Evolutionary conservation across 805 yeast genomes (phyloP).

Genomic region (Kuraishia piskuri): DNA sequence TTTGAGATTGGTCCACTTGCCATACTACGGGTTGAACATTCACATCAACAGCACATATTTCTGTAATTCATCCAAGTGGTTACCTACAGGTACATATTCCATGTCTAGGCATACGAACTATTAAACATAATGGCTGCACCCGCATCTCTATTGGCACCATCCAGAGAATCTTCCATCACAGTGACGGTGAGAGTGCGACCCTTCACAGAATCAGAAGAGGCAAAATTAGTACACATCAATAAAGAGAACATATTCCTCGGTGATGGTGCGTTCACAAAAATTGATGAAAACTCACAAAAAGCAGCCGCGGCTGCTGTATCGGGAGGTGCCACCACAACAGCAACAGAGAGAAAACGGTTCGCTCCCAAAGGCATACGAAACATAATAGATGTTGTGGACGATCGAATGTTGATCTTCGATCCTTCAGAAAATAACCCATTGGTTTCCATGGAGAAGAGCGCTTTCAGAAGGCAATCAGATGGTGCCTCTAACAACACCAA

Average conservation of each 20-base stretch:
- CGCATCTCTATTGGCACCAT: not conserved
- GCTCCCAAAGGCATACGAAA: conserved; percentile 52
- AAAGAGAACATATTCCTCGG: conserved; percentile 32
- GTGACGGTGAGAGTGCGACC: conserved; percentile 84
- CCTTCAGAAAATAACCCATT: conserved; percentile 69
- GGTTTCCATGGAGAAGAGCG: conserved; percentile 33
- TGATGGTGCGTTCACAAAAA: conserved; percentile 43
- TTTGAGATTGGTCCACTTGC: too few species aligned
- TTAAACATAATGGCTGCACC: not conserved
- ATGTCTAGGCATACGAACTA: too few species aligned
- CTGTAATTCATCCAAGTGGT: too few species aligned
- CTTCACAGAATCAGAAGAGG: conserved; percentile 53
- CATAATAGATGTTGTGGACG: conserved; percentile 74
- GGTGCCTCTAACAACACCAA: conserved; percentile 9
- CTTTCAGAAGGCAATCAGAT: conserved; percentile 5
- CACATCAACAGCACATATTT: too few species aligned
- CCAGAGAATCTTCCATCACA: conserved; percentile 50
- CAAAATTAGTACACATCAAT: conserved; percentile 27
- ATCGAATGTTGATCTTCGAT: conserved; percentile 77
- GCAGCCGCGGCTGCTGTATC: conserved; percentile 2
- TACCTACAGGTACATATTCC: too few species aligned
- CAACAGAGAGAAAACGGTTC: conserved; percentile 2
- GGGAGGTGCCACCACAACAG: not conserved
- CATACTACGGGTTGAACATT: too few species aligned
- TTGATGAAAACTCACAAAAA: conserved; percentile 2